Conservation (phyloP, 768 basidiomycete genomes). For the Panus rudis region DNA sequence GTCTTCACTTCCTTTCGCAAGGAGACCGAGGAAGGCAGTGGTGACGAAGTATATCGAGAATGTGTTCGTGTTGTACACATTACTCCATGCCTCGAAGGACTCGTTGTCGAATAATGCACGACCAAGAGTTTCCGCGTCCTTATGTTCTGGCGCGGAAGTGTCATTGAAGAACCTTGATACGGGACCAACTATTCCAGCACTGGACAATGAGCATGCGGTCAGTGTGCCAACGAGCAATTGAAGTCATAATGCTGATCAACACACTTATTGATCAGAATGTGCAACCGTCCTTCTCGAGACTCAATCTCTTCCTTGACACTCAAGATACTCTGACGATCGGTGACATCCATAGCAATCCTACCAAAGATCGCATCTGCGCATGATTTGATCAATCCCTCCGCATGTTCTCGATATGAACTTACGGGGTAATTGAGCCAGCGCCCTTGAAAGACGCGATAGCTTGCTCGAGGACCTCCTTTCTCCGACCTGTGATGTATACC, state of each 20-base stretch:
- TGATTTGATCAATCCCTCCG: background rate
- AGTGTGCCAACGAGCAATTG: background rate
- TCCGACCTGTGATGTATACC: slow-evolving; percentile 73
- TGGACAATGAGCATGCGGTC: slow-evolving; percentile 21
- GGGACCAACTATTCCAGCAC: slow-evolving; percentile 74
- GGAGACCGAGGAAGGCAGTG: slow-evolving; percentile 66
- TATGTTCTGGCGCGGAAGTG: slow-evolving; percentile 47
- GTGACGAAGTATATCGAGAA: slow-evolving; percentile 76
- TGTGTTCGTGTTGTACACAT: slow-evolving; percentile 60
- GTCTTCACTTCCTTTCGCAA: slow-evolving; percentile 66
- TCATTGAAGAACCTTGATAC: slow-evolving; percentile 50
- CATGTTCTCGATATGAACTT: slow-evolving; percentile 15
- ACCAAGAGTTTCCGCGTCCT: slow-evolving; percentile 59
- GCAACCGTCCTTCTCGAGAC: slow-evolving; percentile 59
- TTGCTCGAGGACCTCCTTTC: slow-evolving; percentile 56
- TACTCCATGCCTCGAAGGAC: slow-evolving; percentile 53
- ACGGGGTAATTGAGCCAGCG: slow-evolving; percentile 55
- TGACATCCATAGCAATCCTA: slow-evolving; percentile 67
- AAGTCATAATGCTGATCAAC: slow-evolving; percentile 16
- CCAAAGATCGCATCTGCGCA: background rate
- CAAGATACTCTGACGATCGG: slow-evolving; percentile 59
- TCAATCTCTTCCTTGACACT: slow-evolving; percentile 46
- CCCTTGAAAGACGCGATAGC: slow-evolving; percentile 30
- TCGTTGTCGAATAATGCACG: slow-evolving; percentile 66
- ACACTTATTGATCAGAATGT: slow-evolving; percentile 81